Evolutionary conservation across 805 yeast genomes (phyloP), one percentile per base, ranked within the genome.

Genomic region (Debaryomyces hansenii): DNA sequence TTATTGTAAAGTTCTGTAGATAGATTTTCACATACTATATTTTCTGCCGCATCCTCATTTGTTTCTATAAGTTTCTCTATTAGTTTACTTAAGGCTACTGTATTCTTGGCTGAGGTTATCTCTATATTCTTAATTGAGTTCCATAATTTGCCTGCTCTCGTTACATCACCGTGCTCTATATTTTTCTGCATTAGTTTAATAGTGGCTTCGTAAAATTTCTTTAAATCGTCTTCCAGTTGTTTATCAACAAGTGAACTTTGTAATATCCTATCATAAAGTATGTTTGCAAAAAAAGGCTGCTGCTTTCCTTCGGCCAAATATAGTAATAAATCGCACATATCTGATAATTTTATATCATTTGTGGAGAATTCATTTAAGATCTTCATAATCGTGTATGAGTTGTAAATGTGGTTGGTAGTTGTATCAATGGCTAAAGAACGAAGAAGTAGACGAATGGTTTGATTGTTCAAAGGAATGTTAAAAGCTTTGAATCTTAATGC

Each of bases 81-180:
- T 11, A 40, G 14, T 29, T 40, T 29, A n/a, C 18, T 32, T 20
- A 36, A 16, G n/a, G n/a, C 24, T 8, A 24, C 5, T 7, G 34
- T 6, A n/a, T 12, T 41, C 15, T 14, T 14, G n/a, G 15, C n/a
- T 4, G 20, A 12, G 4, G 20, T 12, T 5, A 15, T 7, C 20
- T 18, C 5, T 12, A 36, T 27, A 12, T 20, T 20, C 36, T 36
- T 24, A 15, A 38, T 40, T 36, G 11, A 45, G n/a, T 35, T 33
- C 64, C 65, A 60, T n/a, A 59, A 42, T 5, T 28, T 16, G 8
- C 44, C 44, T 2, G 61, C 58, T 24, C 56, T 52, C 8, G 41
- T 31, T 8, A 37, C 28, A 29, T 56, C 53, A 8, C 57, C 57
- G 10, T 41, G 37, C 4, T 46, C 39, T 2, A 56, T 11, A 35